phyloP scores from a whole-genome alignment of 257 asterid genomes.

The Mitragyna speciosa region DNA sequence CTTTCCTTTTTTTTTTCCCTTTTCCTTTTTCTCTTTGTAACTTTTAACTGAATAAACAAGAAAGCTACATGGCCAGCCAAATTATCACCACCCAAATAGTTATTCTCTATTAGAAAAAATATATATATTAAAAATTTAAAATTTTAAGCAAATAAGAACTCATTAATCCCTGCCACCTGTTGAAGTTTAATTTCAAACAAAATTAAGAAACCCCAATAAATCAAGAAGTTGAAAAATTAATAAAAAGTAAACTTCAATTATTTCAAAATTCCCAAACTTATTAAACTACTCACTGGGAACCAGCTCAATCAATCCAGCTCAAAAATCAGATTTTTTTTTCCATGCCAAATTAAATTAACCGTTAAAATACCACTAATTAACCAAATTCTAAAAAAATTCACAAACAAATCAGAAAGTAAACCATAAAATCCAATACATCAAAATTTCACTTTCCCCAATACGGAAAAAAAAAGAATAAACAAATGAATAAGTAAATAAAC shows the following conservation, averaged over 20 bases:
- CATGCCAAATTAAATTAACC: too few species aligned
- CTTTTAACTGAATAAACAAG: neutral
- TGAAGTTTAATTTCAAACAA: neutral
- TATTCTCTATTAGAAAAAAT: neutral
- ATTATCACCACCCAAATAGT: neutral
- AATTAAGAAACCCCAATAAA: neutral
- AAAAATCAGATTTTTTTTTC: neutral
- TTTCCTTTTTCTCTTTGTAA: neutral
- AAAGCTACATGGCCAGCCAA: neutral
- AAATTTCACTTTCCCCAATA: neutral
- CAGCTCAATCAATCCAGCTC: conserved; percentile 1
- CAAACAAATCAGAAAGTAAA: too few species aligned
- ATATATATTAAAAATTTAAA: neutral
- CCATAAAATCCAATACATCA: too few species aligned
- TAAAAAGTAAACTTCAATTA: neutral
- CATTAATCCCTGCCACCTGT: neutral
- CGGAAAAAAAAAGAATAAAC: neutral
- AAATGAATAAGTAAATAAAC: neutral
- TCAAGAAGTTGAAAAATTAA: neutral
- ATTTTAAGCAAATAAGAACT: neutral
- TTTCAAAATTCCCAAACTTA: neutral
- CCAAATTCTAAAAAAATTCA: too few species aligned
- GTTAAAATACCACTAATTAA: too few species aligned
- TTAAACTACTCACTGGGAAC: neutral
- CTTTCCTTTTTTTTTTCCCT: neutral